Evolutionary conservation across 352 stramenopile species (phyloP), one percentile per base, ranked within the genome.

Genomic region (Phytophthora pluvialis): DNA sequence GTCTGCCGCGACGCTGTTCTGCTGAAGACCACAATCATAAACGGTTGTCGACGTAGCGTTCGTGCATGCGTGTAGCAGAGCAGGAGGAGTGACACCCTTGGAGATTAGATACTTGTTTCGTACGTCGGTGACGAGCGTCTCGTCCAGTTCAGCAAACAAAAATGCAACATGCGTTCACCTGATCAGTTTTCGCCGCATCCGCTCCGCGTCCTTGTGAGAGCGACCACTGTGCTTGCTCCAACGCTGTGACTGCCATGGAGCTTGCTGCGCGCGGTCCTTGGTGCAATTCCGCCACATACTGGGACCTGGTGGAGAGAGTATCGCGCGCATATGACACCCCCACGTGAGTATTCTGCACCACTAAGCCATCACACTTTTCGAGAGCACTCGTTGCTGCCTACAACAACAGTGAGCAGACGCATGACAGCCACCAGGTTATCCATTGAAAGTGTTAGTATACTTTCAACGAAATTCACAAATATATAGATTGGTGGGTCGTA

Each of bases 221-320:
- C 13, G 81, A 80, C 87, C 87, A 93, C 60, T 95, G 87, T 4
- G 87, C 87, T 77, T 91, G 85, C 36, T 94, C 85, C 42, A 95
- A 39, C 5, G 87, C 87, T 5, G 82, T 86, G 1, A 74, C 73
- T 26, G 76, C 75, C 32, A 93, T 81, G 3, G 82, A 81, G 40
- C 86, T 86, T 25, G 54, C 59, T 36, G 58, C 8, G 53, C 51
- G 26, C 26, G 43, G 36, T 70, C 50, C 39, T 56, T 61, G 25
- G 28, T 50, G 32, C 6, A 35, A 36, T 16, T 67, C 44, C 7
- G 36, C 32, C 1, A 49, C 29, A 42, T 76, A 42, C 10, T 71
- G 54, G 33, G 53, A 51, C 52, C 51, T 67, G 2, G 53, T 56
- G 6, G 70, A 64, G 21, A 75, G 68, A 10, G 70, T 68, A 26